Base-by-base conservation (phyloP, 2,329 filamentous ascomycete genomes). In the Parastagonospora nodorum region DNA sequence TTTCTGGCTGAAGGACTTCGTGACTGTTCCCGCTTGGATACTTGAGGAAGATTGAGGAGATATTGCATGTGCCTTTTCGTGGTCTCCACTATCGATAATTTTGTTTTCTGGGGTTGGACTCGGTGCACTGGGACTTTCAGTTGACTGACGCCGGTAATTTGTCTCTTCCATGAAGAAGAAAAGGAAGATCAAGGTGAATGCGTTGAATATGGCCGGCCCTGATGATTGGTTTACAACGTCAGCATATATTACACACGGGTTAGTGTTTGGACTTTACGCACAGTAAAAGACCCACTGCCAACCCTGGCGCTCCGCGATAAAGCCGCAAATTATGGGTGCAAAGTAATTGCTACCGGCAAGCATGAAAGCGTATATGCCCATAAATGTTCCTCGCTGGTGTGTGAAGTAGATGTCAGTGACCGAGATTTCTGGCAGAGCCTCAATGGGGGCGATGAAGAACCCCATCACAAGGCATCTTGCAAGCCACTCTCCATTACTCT, bases 81-180 rank as follows among this genome's bases (percentile, higher is more conserved):
- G 49, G 33, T 64, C 59, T 1, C 27, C 14, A 8, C 35, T 10
- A 16, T 46, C 32, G 42, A 48, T 31, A 6, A 11, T 44, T 4
- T 14, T 12, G 2, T 39, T 40, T 42, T 50, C 16, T 10, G 54
- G 36, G 43, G 42, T 69, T 45, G 6, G 30, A 15, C 43, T 32
- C n/a, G 52, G 15, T 39, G 46, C 19, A 1, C 48, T 32, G 4
- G 48, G 32, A 2, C 55, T 50, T 12, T 60, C 59, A 4, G 57
- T 51, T 8, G 71, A 73, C 5, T 64, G 48, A 5, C 79, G 76
- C 43, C 74, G 58, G 53, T 79, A 84, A 62, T 82, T 85, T 5
- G 83, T 84, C 66, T 86, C 84, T 65, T 86, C 84, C 75, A 84
- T 79, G 64, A 81, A 79, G 59, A 86, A 81, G 70, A 84, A 84